These are phyloP conservation scores for Leishmania mexicana DNA, from an alignment of 208 protist genomes.

Conservation along the genomic window DNA sequence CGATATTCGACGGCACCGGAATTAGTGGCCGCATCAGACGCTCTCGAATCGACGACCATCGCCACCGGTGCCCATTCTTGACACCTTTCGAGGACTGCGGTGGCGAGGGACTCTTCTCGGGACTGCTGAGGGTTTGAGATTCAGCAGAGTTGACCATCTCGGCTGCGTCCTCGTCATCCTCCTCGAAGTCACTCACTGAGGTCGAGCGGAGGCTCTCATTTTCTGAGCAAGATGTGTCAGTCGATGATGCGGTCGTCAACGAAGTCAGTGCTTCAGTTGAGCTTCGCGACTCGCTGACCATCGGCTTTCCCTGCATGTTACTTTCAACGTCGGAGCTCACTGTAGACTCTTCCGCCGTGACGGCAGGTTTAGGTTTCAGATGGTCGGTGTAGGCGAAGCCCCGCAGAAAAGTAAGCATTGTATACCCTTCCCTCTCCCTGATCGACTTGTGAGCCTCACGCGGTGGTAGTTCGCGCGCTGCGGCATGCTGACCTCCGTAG, in stretches of 20 bases:
- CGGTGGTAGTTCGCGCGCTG: background rate
- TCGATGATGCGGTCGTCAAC: background rate
- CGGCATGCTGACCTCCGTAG: background rate
- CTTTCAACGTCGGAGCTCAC: background rate
- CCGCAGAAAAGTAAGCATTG: background rate
- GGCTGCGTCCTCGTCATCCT: background rate
- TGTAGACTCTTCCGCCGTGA: background rate
- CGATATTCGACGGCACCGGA: background rate
- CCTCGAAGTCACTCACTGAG: background rate
- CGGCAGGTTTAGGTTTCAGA: background rate
- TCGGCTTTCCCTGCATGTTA: background rate
- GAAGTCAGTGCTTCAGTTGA: background rate
- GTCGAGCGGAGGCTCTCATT: background rate
- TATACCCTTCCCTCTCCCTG: background rate
- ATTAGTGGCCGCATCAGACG: slow-evolving; percentile 1
- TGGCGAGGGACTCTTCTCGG: background rate
- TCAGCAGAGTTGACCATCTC: background rate
- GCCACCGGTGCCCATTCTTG: no score
- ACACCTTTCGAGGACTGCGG: background rate
- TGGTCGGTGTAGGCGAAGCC: background rate
- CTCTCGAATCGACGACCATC: background rate
- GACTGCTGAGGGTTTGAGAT: background rate
- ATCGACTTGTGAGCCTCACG: background rate
- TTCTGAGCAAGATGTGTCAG: background rate
- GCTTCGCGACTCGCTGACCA: background rate